Base-by-base conservation (phyloP, 192 early-diverging fungal genomes). In the Coemansia sp. region DNA sequence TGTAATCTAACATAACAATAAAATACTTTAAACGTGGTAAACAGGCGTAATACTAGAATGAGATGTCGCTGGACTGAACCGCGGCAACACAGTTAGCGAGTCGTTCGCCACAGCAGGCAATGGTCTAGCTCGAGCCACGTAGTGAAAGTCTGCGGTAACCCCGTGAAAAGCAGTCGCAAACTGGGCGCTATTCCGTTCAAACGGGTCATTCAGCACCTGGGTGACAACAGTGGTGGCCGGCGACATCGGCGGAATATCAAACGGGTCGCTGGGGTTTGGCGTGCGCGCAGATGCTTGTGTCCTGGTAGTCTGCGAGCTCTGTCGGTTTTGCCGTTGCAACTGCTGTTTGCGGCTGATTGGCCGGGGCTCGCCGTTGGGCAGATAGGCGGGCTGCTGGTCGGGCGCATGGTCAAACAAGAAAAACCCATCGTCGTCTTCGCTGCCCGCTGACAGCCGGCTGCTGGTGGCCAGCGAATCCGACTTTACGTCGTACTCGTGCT, bases 401-500 rank as follows among this genome's bases (percentile, higher is more conserved):
- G 44, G 46, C 1, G 46, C 41, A 20, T 52, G 19, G 11, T 59
- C 52, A 30, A 56, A 59, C 31, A 62, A 63, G 11, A 60, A 39
- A 6, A 39, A 15, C 36, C 14, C 5, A 5, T 39, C 17, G 36
- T 39, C 51, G 14, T 64, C 53, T 5, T 60, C 55, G 0, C 31
- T 49, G 0, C 51, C 27, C 8, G 48, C 44, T 3, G 61, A 39
- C 41, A 55, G 20, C 12, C 57, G 54, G 8, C 27, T 61, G 1
- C 17, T 22, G 1, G 39, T 34, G 8, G 48, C 30, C n/a, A 43
- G 25, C 20, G 36, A 45, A 10, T 47, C 50, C 0, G 61, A 64
- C 14, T 51, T 51, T 6, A 73, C 21, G 7, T 74, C 60, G 38
- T 74, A 74, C n/a, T 67, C 60, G 26, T 63, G 38, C 48, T 74